Evolutionary conservation across 768 basidiomycete genomes (phyloP), one percentile per base, ranked within the genome.

Genomic region (Tricholoma furcatifolium): DNA sequence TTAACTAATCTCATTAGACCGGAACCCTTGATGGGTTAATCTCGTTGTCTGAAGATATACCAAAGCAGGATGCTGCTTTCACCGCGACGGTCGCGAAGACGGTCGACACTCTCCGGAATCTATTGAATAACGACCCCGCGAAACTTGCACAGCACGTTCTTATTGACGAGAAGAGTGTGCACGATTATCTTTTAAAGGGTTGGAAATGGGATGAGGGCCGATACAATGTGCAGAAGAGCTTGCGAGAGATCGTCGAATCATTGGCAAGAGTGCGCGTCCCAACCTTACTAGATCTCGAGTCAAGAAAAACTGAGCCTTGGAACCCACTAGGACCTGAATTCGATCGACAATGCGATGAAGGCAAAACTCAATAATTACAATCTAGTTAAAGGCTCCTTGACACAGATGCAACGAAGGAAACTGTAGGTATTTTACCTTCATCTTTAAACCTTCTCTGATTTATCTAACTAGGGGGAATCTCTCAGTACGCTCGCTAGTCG

Each of bases 191-290:
- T 12, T 66, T 95, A n/a, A 71, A 73, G 3, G 79, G 78, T 4
- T 99, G 95, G 95, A 82, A 78, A 61, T 99, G 97, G 97, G 95
- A 98, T 63, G 85, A 88, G 62, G 85, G 91, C 18, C 83, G 96
- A 57, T 99, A 95, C 71, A 88, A 89, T 43, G 77, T 85, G 20
- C 89, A 94, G 65, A 82, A 84, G 60, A 82, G 88, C 55, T 76
- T 98, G 35, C 77, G 79, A 43, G 97, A 98, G 50, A 82, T 96
- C 56, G 80, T 93, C 15, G 95, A 98, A 59, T 76, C 80, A 41
- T 74, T 99, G 63, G 84, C 80, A 72, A 94, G 91, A 82, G 95
- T 91, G 67, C 57, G 74, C 62, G 5, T 23, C 42, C 30, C 14
- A 36, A 18, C n/a, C 47, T 20, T 43, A 24, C 21, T 47, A 47